phyloP scores from a whole-genome alignment of 1,284 basidiomycete genomes.

The Rhizopogon parksii region DNA sequence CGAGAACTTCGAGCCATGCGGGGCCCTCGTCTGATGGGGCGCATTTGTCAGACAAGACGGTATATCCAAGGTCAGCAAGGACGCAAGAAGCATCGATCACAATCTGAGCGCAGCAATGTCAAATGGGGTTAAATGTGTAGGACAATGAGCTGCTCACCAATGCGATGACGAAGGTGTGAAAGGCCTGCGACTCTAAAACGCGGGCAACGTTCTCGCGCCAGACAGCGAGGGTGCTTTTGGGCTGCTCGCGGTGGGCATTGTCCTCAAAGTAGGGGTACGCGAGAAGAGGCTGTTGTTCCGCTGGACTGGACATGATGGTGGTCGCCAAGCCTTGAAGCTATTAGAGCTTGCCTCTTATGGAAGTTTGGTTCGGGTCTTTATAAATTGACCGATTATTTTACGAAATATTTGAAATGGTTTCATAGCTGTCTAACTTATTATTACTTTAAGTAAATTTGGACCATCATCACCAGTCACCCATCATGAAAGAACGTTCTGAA shows the following conservation, averaged over 20 bases:
- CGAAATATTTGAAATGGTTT: no score
- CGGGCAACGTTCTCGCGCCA: slow-evolving; percentile 37
- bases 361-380: not conserved
- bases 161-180: slow-evolving; percentile 56
- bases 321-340: not conserved
- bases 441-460: no score
- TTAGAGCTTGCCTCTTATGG: not conserved
- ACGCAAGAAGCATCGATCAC: slow-evolving; percentile 59
- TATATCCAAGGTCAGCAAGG: slow-evolving; percentile 62
- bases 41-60: slow-evolving; percentile 52
- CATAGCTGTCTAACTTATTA: no score
- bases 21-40: slow-evolving; percentile 42
- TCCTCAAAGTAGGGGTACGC: slow-evolving; percentile 24
- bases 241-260: slow-evolving; percentile 12
- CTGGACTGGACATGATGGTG: slow-evolving; percentile 30
- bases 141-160: slow-evolving; percentile 39
- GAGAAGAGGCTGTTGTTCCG: slow-evolving; percentile 54
- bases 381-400: no score
- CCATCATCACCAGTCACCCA: no score
- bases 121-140: slow-evolving; percentile 8
- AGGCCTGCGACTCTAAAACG: slow-evolving; percentile 44
- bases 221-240: slow-evolving; percentile 12
- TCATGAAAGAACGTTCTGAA: no score
- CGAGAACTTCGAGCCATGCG: slow-evolving; percentile 54
- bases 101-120: slow-evolving; percentile 37